Base-by-base conservation (phyloP, 2,329 filamentous ascomycete genomes). In the Diaporthe helianthi region DNA sequence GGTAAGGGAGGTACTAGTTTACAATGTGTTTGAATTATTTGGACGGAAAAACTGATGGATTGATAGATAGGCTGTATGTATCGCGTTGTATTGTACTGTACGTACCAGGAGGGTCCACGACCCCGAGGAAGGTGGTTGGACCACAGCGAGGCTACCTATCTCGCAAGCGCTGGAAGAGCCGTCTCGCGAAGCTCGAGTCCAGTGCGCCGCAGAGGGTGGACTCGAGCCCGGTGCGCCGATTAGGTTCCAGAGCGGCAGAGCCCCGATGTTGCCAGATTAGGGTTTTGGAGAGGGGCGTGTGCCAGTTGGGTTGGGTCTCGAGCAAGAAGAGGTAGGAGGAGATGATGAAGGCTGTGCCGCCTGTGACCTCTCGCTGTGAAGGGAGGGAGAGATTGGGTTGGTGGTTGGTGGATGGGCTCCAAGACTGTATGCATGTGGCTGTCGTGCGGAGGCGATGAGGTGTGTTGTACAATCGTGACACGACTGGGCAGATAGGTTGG, bases 221-320 rank as follows among this genome's bases (percentile, higher is more conserved):
- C n/a, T n/a, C n/a, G n/a, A 91, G 0, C 89, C 89, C 29, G 91
- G 74, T 1, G 85, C 85, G 1, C 90, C 90, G 24, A 91, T 79
- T 2, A 90, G 76, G 73, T 91, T 92, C 88, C 89, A 92, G 10
- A 85, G 77, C n/a, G n/a, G n/a, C n/a, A n/a, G n/a, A n/a, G n/a
- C n/a, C 0, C 88, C 89, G 72, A 92, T 86, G 76, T 91, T 91
- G 88, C 90, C 89, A 92, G 4, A 89, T 89, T 1, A 92, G 80
- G 0, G 87, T 80, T 3, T 77, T 75, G 4, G 80, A 81, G 0
- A 87, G 86, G 0, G 90, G 89, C 15, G 81, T 78, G 73, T 86
- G 91, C 89, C 90, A 92, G 54, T 81, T 84, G 49, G 82, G 76
- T 77, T 92, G 89, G 3, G 88, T 90, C 76, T 92, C 90, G 9